Conservation (phyloP, 148 eudicot species). For the Chenopodium quinoa region DNA sequence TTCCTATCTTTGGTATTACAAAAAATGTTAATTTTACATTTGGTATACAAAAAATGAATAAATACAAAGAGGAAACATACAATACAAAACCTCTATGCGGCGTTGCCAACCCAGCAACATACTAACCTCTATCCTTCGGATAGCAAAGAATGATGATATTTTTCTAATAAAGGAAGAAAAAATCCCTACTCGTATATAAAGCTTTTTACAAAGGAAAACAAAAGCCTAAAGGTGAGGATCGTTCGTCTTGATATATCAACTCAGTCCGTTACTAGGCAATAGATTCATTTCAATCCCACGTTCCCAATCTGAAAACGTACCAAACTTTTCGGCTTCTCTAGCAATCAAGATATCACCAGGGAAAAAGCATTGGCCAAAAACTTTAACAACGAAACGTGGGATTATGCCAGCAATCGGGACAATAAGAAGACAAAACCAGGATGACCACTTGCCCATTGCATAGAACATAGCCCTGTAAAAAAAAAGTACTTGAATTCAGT, state of each 20-base stretch:
- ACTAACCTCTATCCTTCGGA: conserved; percentile 53
- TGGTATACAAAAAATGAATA: conserved; percentile 17
- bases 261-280: conserved; percentile 34
- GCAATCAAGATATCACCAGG: conserved; percentile 81
- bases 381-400: conserved; percentile 71
- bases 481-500: conserved; percentile 8
- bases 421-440: conserved; percentile 78
- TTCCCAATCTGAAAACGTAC: conserved; percentile 41
- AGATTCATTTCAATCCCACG: conserved; percentile 69
- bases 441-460: conserved; percentile 37
- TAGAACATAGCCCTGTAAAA: conserved; percentile 78
- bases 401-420: conserved; percentile 54
- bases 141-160: conserved; percentile 42
- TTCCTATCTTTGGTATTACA: conserved; percentile 22
- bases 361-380: conserved; percentile 41
- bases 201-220: conserved; percentile 26
- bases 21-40: conserved; percentile 31
- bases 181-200: conserved; percentile 9
- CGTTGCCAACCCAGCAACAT: conserved; percentile 12
- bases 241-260: conserved; percentile 28
- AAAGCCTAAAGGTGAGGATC: conserved; percentile 10
- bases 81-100: conserved; percentile 23
- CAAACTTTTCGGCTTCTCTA: conserved; percentile 81
- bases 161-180: conserved; percentile 22
- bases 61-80: conserved; percentile 18